Percentiles rank a stretch among this genome's conserved stretches.
Conservation (phyloP, 176 grass and related monocot genomes). For the Secale cereale region DNA sequence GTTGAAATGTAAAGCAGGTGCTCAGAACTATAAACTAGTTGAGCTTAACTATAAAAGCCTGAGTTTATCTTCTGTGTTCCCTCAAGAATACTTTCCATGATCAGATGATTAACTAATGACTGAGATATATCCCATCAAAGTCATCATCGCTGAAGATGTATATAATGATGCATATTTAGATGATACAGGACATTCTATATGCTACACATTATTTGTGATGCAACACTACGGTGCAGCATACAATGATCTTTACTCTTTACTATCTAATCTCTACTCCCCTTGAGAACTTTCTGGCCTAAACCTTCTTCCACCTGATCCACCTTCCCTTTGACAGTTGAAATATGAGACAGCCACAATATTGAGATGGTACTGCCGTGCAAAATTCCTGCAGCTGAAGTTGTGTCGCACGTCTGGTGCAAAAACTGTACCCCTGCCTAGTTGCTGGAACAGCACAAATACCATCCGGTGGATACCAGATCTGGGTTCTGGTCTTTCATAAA, state of each 20-base stretch:
- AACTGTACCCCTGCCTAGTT: slow-evolving; percentile 55
- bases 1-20: not conserved
- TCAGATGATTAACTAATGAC: not conserved
- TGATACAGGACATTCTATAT: slow-evolving; percentile 10
- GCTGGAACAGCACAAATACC: slow-evolving; percentile 58
- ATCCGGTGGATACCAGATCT: slow-evolving; percentile 74
- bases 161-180: slow-evolving; percentile 9
- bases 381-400: slow-evolving; percentile 57
- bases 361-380: slow-evolving; percentile 58
- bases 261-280: not conserved
- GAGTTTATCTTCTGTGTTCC: not conserved
- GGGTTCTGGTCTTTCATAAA: slow-evolving; percentile 68
- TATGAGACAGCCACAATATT: slow-evolving; percentile 48
- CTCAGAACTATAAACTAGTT: not conserved
- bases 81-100: not conserved
- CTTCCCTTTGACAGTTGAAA: slow-evolving; percentile 83
- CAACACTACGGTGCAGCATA: not conserved
- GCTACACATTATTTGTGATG: slow-evolving; percentile 26
- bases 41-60: not conserved
- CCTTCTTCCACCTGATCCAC: slow-evolving; percentile 58
- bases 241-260: not conserved
- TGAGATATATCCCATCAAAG: slow-evolving; percentile 14
- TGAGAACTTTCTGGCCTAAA: slow-evolving; percentile 29
- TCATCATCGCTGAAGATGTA: not conserved
- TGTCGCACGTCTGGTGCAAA: slow-evolving; percentile 51